Base-by-base conservation (phyloP, 768 basidiomycete genomes). In the Termitomyces sp. region DNA sequence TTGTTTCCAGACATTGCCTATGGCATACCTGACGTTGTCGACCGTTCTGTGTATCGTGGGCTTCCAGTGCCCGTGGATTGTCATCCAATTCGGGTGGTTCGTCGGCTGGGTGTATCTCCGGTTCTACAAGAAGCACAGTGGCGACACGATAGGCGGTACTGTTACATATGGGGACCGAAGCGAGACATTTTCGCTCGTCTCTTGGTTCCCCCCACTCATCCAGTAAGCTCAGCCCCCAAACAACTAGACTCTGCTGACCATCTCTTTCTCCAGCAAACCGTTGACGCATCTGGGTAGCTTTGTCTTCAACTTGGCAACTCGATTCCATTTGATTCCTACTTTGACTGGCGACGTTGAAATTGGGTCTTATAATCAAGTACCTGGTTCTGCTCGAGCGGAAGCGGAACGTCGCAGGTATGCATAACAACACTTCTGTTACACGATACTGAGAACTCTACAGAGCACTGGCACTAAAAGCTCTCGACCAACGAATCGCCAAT, bases 81-180 rank as follows among this genome's bases (percentile, higher is more conserved):
- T 94, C 66, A 94, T 98, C 61, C 97, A 99, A 67, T 99, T 98
- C 69, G 97, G 96, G n/a, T 99, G 96, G 94, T 88, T 97, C 55
- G 90, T 94, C 8, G 82, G 89, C 32, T 99, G 94, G 90, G 79
- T 91, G 53, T 99, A 97, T 73, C 82, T 99, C 34, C 86, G 97
- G 37, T 98, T 99, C 77, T 94, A 98, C 79, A 98, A 98, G 75
- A 86, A 89, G 69, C 89, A 88, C 65, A 73, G 80, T 4, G 77
- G 76, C 34, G 90, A 93, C 56, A 69, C 80, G 0, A 67, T 83
- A 34, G 81, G 79, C 46, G 87, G 88, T 4, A 74, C 74, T 5
- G 80, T 77, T n/a, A 81, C 84, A 4, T 89, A 96, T 64, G 97
- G 97, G 19, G 97, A 99, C 68, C 78, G 94, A 60, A 93, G 90